These are phyloP conservation scores for Carex sylvatica DNA, from an alignment of 202 grass and related monocot genomes.

Conservation along the genomic window DNA sequence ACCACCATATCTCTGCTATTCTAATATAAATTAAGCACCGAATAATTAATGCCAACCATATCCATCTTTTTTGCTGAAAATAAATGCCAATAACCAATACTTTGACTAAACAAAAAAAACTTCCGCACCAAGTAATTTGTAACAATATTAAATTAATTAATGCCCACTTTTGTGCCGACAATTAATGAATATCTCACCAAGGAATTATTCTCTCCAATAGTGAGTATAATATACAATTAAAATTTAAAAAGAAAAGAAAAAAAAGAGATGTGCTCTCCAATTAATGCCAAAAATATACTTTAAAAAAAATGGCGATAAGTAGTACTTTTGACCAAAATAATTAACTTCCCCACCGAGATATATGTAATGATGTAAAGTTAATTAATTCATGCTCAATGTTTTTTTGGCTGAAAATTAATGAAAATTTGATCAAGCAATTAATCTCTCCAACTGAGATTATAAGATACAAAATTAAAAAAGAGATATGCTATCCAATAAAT, in stretches of 20 bases:
- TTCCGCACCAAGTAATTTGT: neutral
- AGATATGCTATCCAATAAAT: neutral
- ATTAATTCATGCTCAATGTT: too few relatives aligned
- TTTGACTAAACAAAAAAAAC: neutral
- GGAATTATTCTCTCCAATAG: neutral
- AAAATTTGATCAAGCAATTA: neutral
- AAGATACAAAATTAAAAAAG: neutral
- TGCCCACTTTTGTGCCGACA: neutral
- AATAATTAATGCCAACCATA: neutral
- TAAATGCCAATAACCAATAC: neutral
- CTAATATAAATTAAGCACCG: neutral
- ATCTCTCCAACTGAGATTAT: neutral
- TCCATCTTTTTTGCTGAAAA: neutral
- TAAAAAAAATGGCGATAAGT: neutral
- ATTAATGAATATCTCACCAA: neutral
- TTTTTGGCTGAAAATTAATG: neutral
- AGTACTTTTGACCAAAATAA: neutral
- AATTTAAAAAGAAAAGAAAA: too few relatives aligned
- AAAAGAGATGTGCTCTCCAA: neutral
- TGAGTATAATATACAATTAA: neutral
- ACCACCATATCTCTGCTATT: too few relatives aligned
- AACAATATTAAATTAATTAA: neutral
- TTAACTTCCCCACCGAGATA: neutral
- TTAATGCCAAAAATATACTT: neutral
- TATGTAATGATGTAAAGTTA: too few relatives aligned